Evolutionary conservation across 176 grass and related monocot species (phyloP).

Genomic region (Oryza rufipogon): DNA sequence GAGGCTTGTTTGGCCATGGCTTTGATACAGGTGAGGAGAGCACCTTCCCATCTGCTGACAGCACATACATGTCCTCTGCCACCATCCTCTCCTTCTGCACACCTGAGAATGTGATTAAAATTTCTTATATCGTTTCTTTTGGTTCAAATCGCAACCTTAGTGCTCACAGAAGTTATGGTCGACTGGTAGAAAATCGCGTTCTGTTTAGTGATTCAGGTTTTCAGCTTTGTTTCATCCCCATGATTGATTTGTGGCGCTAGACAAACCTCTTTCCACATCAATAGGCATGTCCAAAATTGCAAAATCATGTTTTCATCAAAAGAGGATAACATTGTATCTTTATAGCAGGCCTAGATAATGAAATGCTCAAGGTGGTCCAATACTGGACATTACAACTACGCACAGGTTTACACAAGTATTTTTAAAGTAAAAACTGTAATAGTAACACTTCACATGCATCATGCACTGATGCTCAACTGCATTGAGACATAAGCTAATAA

Average conservation of each 20-base stretch:
- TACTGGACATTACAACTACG: neutral
- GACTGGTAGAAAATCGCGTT: neutral
- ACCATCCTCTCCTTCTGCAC: slow-evolving; percentile 98
- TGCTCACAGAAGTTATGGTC: neutral
- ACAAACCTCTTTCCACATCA: neutral
- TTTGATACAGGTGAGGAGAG: slow-evolving; percentile 60
- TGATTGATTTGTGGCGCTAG: neutral
- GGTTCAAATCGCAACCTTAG: neutral
- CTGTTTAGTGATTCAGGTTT: neutral
- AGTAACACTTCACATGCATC: neutral
- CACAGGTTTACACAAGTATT: neutral
- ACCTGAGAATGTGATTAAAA: slow-evolving; percentile 47
- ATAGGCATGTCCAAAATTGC: neutral
- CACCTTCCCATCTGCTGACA: slow-evolving; percentile 65
- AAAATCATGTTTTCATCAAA: slow-evolving; percentile 6
- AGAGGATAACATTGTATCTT: neutral
- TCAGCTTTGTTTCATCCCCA: neutral
- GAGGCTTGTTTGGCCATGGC: slow-evolving; percentile 78
- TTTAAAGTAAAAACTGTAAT: neutral
- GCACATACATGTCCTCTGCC: slow-evolving; percentile 84
- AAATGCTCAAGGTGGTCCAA: neutral
- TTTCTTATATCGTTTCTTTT: neutral
- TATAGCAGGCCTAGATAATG: neutral
- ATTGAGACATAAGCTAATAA: neutral
- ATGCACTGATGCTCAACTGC: neutral